A percentile compares a stretch with the other conserved stretches of the same genome.
Evolutionary conservation across 2,329 filamentous ascomycete species (phyloP).

Genomic region (Lasiodiplodia citricola): DNA sequence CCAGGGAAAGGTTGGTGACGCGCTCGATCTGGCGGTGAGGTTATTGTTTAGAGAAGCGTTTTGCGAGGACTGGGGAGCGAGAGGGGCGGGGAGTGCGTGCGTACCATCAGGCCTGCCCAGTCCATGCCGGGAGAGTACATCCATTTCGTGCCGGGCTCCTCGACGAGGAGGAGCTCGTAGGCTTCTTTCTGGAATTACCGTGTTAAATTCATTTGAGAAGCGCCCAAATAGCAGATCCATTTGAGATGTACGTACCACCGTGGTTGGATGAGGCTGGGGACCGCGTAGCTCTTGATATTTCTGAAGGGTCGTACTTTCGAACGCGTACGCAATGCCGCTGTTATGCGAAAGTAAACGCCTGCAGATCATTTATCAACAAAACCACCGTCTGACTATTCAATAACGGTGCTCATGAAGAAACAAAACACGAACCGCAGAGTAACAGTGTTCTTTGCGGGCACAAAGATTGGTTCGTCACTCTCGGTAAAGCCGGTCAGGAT

Average conservation of each 20-base stretch:
- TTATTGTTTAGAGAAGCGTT: not conserved
- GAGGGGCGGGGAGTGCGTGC: not conserved
- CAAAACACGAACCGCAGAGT: not conserved
- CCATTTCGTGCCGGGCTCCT: conserved; percentile 35
- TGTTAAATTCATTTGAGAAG: too few relatives aligned
- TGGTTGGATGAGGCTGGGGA: not conserved
- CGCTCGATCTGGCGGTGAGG: conserved; percentile 31
- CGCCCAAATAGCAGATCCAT: not conserved
- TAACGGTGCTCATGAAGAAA: not conserved
- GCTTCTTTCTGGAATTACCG: conserved; percentile 21
- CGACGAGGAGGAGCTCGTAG: conserved; percentile 32
- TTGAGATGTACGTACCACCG: not conserved
- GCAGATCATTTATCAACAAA: not conserved
- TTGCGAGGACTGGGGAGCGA: not conserved
- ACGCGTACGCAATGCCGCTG: conserved; percentile 34
- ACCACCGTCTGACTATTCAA: too few relatives aligned
- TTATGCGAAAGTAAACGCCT: conserved; percentile 35
- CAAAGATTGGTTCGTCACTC: conserved; percentile 33
- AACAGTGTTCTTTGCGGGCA: not conserved
- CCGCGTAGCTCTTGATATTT: conserved; percentile 14
- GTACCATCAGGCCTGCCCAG: conserved; percentile 30
- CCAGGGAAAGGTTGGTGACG: conserved; percentile 31
- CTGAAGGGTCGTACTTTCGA: conserved; percentile 30
- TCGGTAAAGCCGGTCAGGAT: conserved; percentile 34
- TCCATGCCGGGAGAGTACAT: conserved; percentile 34